These are phyloP conservation scores for Naganishia cerealis DNA, from an alignment of 1,284 basidiomycete species.

Conservation along the genomic window DNA sequence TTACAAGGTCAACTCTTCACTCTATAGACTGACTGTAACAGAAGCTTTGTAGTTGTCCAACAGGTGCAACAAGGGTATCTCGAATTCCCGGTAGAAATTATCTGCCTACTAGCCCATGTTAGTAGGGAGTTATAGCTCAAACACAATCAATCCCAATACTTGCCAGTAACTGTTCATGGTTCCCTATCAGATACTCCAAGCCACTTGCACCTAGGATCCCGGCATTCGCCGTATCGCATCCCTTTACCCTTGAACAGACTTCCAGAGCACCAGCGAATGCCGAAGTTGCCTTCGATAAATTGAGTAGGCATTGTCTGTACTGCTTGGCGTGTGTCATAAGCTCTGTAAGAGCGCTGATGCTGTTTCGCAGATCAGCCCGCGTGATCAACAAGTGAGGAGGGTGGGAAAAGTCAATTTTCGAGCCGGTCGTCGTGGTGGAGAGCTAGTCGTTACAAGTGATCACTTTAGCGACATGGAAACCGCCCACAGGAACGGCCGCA, in stretches of 20 bases:
- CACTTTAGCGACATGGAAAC: neutral
- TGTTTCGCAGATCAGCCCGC: slow-evolving; percentile 50
- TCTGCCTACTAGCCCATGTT: slow-evolving; percentile 64
- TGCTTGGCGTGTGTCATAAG: slow-evolving; percentile 74
- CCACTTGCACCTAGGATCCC: slow-evolving; percentile 74
- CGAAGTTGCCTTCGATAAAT: slow-evolving; percentile 81
- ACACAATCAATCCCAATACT: slow-evolving; percentile 39
- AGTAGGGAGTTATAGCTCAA: neutral
- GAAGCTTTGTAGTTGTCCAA: slow-evolving; percentile 75
- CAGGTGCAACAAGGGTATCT: slow-evolving; percentile 80
- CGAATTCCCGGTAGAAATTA: slow-evolving; percentile 82
- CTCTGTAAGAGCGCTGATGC: slow-evolving; percentile 58
- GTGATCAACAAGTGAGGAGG: slow-evolving; percentile 49
- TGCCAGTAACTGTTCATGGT: slow-evolving; percentile 87
- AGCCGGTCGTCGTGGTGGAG: slow-evolving; percentile 52
- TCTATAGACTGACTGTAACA: slow-evolving; percentile 62
- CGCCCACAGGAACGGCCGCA: neutral
- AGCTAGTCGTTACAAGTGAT: slow-evolving; percentile 41
- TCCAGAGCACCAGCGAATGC: slow-evolving; percentile 83
- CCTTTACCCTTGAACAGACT: slow-evolving; percentile 63
- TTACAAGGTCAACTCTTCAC: neutral
- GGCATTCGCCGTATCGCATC: slow-evolving; percentile 48
- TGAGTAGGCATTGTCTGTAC: slow-evolving; percentile 78
- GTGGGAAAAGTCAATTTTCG: slow-evolving; percentile 45
- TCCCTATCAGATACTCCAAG: slow-evolving; percentile 84